Percentiles rank a stretch among this genome's conserved stretches.
Conservation (phyloP, 1,284 basidiomycete genomes). For the Coniferiporia sulphurascens region DNA sequence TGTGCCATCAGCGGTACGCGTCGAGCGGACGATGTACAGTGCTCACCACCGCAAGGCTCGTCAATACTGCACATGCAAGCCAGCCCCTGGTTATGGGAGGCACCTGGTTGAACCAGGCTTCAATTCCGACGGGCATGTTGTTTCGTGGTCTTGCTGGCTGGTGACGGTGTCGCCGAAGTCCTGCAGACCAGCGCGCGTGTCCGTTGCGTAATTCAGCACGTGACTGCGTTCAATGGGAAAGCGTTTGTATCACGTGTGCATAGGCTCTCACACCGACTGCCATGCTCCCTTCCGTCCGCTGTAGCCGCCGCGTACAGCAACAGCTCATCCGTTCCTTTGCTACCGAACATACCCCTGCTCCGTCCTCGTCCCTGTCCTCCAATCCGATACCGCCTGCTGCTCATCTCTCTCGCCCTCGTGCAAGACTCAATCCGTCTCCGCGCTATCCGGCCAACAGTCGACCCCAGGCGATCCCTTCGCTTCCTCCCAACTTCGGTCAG, state of each 20-base stretch:
- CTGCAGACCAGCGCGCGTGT: not conserved
- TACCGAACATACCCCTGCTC: constrained; percentile 13
- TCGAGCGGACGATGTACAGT: not conserved
- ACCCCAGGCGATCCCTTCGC: constrained; percentile 41
- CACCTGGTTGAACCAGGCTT: constrained; percentile 82
- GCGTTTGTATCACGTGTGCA: not conserved
- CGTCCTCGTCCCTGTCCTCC: constrained; percentile 2
- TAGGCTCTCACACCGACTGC: not conserved
- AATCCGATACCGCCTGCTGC: constrained; percentile 2
- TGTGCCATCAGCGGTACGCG: not conserved
- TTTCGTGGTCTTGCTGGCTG: not conserved
- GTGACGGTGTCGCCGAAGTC: not conserved
- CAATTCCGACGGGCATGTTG: constrained; percentile 70
- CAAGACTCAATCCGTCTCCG: constrained; percentile 39
- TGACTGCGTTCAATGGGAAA: not conserved
- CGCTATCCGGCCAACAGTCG: constrained; percentile 40
- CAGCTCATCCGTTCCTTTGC: constrained; percentile 15
- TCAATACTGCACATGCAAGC: constrained; percentile 72
- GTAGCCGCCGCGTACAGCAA: constrained; percentile 3
- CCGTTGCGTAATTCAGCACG: not conserved
- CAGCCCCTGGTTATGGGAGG: constrained; percentile 86
- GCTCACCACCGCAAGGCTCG: constrained; percentile 81
- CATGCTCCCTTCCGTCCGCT: constrained; percentile 13
- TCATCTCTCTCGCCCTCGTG: constrained; percentile 13
- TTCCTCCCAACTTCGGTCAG: constrained; percentile 71